Base-by-base conservation (phyloP, 1,139 yeast species). In the Trichomonascaceae sp. region DNA sequence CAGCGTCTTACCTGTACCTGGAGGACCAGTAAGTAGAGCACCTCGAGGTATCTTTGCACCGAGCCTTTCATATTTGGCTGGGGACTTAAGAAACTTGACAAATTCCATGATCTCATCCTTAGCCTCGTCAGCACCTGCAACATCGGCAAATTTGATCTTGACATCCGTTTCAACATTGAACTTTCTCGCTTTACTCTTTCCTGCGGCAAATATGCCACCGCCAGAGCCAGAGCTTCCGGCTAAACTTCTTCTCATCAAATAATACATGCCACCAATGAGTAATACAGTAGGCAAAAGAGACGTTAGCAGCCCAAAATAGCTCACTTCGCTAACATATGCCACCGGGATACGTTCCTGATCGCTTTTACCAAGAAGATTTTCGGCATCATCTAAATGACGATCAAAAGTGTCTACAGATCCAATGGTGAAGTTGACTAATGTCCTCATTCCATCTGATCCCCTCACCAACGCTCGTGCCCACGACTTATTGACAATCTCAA, bases 11-110 rank as follows among this genome's bases (percentile, higher is more conserved):
- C 99, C 99, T 5, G 99, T 93, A 77, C 99, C 99, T 49, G 99
- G 99, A 10, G 98, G 96, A 55, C 99, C 99, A 12, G 96, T 87
- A 57, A 93, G 75, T 61, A 93, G 88, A 8, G 99, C 99, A 64
- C 99, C 99, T 68, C 98, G 82, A 51, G 99, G 99, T 60, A 93
- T 93, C 71, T 89, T 89, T 19, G 98, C 99, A 39, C 99, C 99
- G 50, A 93, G 75, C 60, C 81, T 82, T 69, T 90, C 96, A 69
- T 91, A 93, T 68, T 89, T 89, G 47, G 79, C 79, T n/a, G 99
- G 99, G 62, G 89, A 81, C 69, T 90, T 87, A 68, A 93, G 79
- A 68, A 93, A 93, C 65, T 85, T 84, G 52, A 93, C 99, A 76
- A 93, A 93, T 70, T 93, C 99, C 96, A 91, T 88, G 55, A 93